Percentiles rank a stretch among this genome's conserved stretches.
Evolutionary conservation across 2,329 filamentous ascomycete genomes (phyloP).

Genomic region (Penicillium nordicum): DNA sequence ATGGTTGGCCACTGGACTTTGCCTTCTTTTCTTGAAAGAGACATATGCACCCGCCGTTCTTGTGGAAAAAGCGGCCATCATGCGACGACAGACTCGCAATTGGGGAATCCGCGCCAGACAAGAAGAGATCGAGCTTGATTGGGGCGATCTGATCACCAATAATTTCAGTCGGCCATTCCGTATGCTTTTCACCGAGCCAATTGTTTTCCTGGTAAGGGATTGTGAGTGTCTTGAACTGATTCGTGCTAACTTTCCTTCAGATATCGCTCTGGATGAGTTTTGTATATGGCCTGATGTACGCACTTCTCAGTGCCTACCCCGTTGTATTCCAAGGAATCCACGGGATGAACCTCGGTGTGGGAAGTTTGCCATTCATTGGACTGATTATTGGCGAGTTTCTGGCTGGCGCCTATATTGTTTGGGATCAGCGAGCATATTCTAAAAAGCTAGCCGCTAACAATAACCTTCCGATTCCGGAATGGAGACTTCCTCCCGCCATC

Average conservation of each 20-base stretch:
- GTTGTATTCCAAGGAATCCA: slow-evolving; percentile 31
- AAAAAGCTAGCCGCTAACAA: slow-evolving; percentile 31
- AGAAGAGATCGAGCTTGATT: slow-evolving; percentile 53
- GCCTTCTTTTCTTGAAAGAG: slow-evolving; percentile 49
- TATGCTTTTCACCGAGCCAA: slow-evolving; percentile 42
- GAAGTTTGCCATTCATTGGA: slow-evolving; percentile 30
- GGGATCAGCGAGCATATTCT: slow-evolving; percentile 25
- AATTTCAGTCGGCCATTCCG: slow-evolving; percentile 47
- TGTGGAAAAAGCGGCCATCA: slow-evolving; percentile 43
- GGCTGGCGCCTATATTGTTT: slow-evolving; percentile 27
- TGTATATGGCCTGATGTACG: slow-evolving; percentile 33
- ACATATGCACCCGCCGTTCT: slow-evolving; percentile 50
- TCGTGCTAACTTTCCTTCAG: neutral
- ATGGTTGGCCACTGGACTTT: slow-evolving; percentile 42
- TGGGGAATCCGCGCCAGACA: slow-evolving; percentile 59
- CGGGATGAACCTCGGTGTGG: slow-evolving; percentile 31
- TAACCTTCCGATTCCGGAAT: slow-evolving; percentile 32
- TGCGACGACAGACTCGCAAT: slow-evolving; percentile 54
- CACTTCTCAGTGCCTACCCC: slow-evolving; percentile 29
- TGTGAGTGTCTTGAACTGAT: rapidly evolving
- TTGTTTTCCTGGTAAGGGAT: slow-evolving; percentile 31
- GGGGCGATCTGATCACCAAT: slow-evolving; percentile 46
- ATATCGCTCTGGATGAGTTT: slow-evolving; percentile 34
- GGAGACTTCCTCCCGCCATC: slow-evolving; percentile 32
- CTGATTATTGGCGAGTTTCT: slow-evolving; percentile 32